phyloP scores from a whole-genome alignment of 805 yeast species.

The Kluyveromyces siamensis region DNA sequence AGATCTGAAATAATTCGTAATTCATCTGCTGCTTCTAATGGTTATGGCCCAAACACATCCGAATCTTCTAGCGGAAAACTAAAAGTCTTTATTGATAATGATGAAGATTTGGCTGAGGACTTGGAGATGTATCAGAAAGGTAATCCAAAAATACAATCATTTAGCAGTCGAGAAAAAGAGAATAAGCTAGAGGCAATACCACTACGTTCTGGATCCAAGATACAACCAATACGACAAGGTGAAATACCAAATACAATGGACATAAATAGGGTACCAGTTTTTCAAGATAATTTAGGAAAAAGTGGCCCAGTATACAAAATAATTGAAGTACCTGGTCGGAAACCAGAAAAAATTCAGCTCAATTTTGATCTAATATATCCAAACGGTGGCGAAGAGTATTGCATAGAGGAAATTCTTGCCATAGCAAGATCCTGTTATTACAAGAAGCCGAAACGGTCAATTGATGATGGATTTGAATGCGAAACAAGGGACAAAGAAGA shows the following conservation, averaged over 20 bases:
- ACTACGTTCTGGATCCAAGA: conserved; percentile 38
- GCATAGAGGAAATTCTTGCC: conserved; percentile 59
- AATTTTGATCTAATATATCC: conserved; percentile 53
- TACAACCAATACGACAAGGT: conserved; percentile 47
- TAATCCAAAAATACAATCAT: neutral
- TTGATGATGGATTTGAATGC: neutral
- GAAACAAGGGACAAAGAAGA: neutral
- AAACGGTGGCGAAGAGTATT: conserved; percentile 39
- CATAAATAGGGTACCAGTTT: conserved; percentile 28
- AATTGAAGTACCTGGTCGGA: conserved; percentile 47
- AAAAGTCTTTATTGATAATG: neutral
- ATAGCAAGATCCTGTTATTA: conserved; percentile 31
- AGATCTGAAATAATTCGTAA: conserved; percentile 9
- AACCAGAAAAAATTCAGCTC: conserved; percentile 48
- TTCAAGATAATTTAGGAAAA: conserved; percentile 30
- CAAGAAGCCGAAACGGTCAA: neutral
- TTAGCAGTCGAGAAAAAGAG: conserved; percentile 45
- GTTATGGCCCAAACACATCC: conserved; percentile 24
- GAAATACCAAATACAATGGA: conserved; percentile 7
- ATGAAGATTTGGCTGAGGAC: neutral
- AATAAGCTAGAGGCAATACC: conserved; percentile 45
- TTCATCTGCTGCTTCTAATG: conserved; percentile 31
- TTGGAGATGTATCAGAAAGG: neutral
- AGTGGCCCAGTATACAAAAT: conserved; percentile 39
- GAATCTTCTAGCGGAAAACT: conserved; percentile 1